Percentiles rank a stretch among this genome's conserved stretches.
phyloP scores from a whole-genome alignment of 139 green algal genomes.

The Edaphochlamys debaryana region DNA sequence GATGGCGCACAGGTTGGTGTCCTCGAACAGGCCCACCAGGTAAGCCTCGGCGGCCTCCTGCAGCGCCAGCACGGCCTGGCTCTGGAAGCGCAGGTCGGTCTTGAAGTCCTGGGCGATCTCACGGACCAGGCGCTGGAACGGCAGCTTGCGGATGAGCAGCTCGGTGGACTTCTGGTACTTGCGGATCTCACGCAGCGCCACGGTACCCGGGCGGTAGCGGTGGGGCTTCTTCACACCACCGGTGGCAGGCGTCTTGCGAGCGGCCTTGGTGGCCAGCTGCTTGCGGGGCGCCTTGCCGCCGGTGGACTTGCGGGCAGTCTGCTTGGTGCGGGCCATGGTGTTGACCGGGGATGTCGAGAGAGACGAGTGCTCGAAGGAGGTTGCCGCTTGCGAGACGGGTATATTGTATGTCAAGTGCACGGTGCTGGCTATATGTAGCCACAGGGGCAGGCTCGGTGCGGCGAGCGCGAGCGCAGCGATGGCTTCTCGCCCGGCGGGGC shows the following conservation, averaged over 20 bases:
- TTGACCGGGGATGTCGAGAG: no score
- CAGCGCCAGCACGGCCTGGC: constrained; percentile 99
- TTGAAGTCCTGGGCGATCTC: constrained; percentile 99
- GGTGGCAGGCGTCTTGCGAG: constrained; percentile 87
- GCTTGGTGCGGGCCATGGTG: constrained; percentile 99
- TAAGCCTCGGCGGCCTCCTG: no score
- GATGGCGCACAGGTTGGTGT: no score
- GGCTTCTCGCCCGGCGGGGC: constrained; percentile 91
- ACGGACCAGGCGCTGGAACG: constrained; percentile 93
- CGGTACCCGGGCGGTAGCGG: no score
- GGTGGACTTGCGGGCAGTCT: constrained; percentile 95
- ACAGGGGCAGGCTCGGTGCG: constrained; percentile 95
- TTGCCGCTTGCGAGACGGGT: no score
- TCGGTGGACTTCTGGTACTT: no score
- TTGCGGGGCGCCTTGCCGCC: constrained; percentile 94
- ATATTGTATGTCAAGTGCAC: no score
- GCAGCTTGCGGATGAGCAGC: no score
- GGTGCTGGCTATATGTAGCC: constrained; percentile 97
- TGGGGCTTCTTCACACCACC: no score
- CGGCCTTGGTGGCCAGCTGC: constrained; percentile 91
- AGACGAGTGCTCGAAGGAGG: no score
- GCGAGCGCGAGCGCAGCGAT: constrained; percentile 94
- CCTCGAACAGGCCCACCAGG: no score
- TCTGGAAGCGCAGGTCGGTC: constrained; percentile 97
- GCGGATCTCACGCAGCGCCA: no score